Conservation (phyloP, 768 basidiomycete genomes). For the Tricholoma terreum region DNA sequence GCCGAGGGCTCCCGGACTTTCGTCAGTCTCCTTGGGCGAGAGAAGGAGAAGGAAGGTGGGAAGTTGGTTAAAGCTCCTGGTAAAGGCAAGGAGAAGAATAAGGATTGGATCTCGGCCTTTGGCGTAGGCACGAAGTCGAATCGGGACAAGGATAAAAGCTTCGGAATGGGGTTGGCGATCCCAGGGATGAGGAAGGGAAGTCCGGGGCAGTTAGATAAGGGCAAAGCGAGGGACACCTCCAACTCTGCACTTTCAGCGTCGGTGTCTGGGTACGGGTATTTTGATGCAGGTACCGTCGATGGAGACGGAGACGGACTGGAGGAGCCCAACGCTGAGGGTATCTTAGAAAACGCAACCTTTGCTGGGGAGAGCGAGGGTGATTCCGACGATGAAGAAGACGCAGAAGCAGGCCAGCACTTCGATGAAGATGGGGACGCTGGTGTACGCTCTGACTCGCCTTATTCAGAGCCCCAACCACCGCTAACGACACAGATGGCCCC, state of each 20-base stretch:
- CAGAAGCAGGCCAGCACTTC: constrained; percentile 4
- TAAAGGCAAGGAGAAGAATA: constrained; percentile 1
- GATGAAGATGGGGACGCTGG: constrained; percentile 6
- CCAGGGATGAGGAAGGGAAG: not conserved
- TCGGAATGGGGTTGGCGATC: not conserved
- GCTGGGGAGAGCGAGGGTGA: not conserved
- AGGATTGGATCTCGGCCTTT: constrained; percentile 14
- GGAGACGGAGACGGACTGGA: not conserved
- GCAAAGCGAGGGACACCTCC: not conserved
- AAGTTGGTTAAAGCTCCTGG: constrained; percentile 35
- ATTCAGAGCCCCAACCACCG: not conserved
- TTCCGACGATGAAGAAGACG: not conserved
- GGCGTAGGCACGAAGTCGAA: constrained; percentile 1
- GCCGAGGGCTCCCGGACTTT: constrained; percentile 1
- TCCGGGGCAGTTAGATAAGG: not conserved
- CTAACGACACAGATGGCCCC: not conserved
- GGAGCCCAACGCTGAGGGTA: not conserved
- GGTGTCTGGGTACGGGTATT: not conserved
- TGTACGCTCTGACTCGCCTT: not conserved
- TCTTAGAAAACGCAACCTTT: not conserved
- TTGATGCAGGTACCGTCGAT: not conserved
- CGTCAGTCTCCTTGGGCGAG: not conserved
- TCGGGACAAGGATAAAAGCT: not conserved
- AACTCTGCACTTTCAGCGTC: not conserved
- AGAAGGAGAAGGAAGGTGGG: constrained; percentile 21